Conservation (phyloP, 2,329 filamentous ascomycete species). For the Reticulascus tulasneorum region DNA sequence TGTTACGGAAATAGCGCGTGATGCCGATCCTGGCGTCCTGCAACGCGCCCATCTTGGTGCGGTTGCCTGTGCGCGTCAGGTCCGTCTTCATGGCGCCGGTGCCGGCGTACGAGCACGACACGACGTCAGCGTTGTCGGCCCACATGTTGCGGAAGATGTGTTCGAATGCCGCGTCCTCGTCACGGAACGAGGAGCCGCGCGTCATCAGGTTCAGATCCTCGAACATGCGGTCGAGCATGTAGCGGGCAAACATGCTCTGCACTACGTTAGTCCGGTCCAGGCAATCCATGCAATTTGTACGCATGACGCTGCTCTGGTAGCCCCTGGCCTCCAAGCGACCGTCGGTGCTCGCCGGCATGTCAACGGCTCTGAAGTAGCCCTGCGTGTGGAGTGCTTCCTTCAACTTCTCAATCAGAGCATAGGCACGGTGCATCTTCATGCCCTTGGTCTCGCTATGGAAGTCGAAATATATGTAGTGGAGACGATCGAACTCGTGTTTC, state of each 20-base stretch:
- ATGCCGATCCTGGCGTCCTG: conserved; percentile 86
- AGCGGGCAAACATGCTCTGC: conserved; percentile 92
- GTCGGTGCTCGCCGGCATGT: conserved; percentile 68
- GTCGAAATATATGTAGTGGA: conserved; percentile 98
- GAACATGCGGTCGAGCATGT: conserved; percentile 84
- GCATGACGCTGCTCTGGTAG: conserved; percentile 83
- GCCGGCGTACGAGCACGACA: conserved; percentile 88
- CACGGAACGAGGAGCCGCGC: conserved; percentile 70
- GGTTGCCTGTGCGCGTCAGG: conserved; percentile 86
- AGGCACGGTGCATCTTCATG: conserved; percentile 85
- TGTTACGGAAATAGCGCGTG: conserved; percentile 88
- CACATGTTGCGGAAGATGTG: conserved; percentile 93
- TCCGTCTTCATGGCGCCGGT: conserved; percentile 98
- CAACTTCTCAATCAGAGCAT: conserved; percentile 79
- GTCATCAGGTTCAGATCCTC: conserved; percentile 76
- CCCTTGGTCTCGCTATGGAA: conserved; percentile 98
- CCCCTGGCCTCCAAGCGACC: conserved; percentile 76
- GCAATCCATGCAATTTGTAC: conserved; percentile 99
- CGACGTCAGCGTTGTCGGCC: conserved; percentile 97
- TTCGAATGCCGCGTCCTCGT: conserved; percentile 78
- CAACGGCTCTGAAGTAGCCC: conserved; percentile 88
- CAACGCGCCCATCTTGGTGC: conserved; percentile 79
- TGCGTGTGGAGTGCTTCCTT: conserved; percentile 72
- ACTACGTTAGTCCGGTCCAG: conserved; percentile 97
- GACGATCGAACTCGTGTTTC: conserved; percentile 66